Evolutionary conservation across 352 stramenopile genomes (phyloP).

Genomic region (Pythium monospermum): DNA sequence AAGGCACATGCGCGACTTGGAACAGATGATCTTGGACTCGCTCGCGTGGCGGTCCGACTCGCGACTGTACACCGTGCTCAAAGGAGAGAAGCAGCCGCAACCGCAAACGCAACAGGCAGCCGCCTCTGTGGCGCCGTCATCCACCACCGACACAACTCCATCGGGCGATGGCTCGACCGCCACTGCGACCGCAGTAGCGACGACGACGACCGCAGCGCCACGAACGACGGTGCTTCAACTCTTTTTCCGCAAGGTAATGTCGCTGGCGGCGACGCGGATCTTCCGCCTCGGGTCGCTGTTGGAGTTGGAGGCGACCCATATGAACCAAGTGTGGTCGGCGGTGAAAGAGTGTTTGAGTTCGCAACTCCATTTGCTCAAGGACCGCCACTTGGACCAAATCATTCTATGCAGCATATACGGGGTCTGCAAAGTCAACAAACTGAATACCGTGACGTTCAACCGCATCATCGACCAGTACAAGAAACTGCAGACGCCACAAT

Average conservation of each 20-base stretch:
- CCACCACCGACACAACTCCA: neutral
- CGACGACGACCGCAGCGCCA: constrained; percentile 14
- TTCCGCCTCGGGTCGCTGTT: constrained; percentile 65
- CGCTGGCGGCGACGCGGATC: constrained; percentile 74
- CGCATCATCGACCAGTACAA: constrained; percentile 75
- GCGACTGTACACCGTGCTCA: constrained; percentile 59
- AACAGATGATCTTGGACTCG: constrained; percentile 80
- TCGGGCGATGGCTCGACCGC: too few species aligned
- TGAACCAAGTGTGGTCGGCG: constrained; percentile 86
- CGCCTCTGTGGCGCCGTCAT: constrained; percentile 1
- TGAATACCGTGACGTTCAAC: constrained; percentile 71
- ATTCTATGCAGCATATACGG: constrained; percentile 82
- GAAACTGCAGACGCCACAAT: constrained; percentile 44
- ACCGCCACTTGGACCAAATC: constrained; percentile 79
- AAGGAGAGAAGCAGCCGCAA: constrained; percentile 23
- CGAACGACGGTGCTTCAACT: constrained; percentile 55
- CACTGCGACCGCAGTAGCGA: neutral
- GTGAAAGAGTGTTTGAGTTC: constrained; percentile 78
- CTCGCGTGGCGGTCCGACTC: constrained; percentile 70
- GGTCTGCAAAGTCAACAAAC: constrained; percentile 82
- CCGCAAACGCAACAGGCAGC: constrained; percentile 2
- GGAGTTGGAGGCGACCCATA: constrained; percentile 61
- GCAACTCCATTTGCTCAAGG: constrained; percentile 49
- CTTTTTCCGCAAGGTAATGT: constrained; percentile 85
- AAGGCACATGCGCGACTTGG: constrained; percentile 81